phyloP scores from a whole-genome alignment of 768 basidiomycete genomes.

The Crassisporium funariophilum region DNA sequence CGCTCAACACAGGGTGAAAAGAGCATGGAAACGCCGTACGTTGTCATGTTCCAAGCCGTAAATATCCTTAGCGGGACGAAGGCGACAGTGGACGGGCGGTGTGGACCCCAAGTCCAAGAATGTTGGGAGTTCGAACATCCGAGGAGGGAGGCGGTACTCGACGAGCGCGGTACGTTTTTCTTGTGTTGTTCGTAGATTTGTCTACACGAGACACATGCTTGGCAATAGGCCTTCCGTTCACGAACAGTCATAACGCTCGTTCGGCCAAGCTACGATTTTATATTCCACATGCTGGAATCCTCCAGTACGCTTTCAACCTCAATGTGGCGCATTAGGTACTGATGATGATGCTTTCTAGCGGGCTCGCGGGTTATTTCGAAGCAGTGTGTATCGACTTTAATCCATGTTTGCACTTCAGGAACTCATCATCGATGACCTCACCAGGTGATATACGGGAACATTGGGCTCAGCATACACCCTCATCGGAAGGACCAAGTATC shows the following conservation, averaged over 20 bases:
- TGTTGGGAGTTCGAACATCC: constrained; percentile 99
- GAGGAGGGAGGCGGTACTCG: constrained; percentile 72
- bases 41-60: constrained; percentile 97
- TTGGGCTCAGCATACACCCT: constrained; percentile 94
- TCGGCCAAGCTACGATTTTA: constrained; percentile 85
- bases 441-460: constrained; percentile 76
- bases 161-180: constrained; percentile 60
- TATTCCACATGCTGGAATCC: constrained; percentile 90
- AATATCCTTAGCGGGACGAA: constrained; percentile 84
- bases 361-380: constrained; percentile 97
- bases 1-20: constrained; percentile 64
- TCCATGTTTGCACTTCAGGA: background rate
- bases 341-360: constrained; percentile 40
- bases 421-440: constrained; percentile 5
- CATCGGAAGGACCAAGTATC: constrained; percentile 82
- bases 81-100: constrained; percentile 59
- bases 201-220: background rate
- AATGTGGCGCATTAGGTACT: background rate
- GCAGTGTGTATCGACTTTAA: constrained; percentile 44
- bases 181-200: constrained; percentile 1
- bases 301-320: constrained; percentile 80
- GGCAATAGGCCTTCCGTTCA: constrained; percentile 75
- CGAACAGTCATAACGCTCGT: constrained; percentile 95
- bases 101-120: constrained; percentile 85
- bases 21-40: constrained; percentile 92